phyloP scores from a whole-genome alignment of 208 protist species.

The Wallacemonas sp. region DNA sequence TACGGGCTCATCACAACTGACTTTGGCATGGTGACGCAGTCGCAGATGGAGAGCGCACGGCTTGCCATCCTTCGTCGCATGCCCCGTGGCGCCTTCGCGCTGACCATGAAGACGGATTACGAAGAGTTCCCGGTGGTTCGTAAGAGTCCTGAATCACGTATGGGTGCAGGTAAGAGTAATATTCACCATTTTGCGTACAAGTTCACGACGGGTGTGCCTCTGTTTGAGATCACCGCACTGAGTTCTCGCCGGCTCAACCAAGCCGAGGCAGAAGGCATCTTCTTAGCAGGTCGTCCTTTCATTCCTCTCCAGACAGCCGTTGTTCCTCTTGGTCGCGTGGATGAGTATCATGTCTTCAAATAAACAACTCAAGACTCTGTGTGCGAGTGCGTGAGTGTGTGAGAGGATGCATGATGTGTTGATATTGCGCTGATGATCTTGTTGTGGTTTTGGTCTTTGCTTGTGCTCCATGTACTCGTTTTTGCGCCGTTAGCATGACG shows the following conservation, averaged over 20 bases:
- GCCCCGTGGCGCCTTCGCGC: conserved; percentile 77
- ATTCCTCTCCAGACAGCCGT: conserved; percentile 89
- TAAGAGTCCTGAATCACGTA: conserved; percentile 89
- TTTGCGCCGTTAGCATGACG: too few relatives aligned
- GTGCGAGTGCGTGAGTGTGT: too few relatives aligned
- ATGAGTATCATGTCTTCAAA: conserved; percentile 91
- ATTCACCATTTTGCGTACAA: conserved; percentile 93
- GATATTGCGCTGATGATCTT: too few relatives aligned
- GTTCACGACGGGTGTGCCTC: conserved; percentile 86
- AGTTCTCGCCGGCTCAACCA: conserved; percentile 72
- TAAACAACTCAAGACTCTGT: too few relatives aligned
- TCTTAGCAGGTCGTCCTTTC: conserved; percentile 74
- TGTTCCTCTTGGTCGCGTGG: conserved; percentile 86
- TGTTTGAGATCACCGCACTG: conserved; percentile 83
- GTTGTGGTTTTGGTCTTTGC: too few relatives aligned
- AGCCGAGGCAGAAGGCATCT: conserved; percentile 90
- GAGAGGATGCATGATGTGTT: too few relatives aligned
- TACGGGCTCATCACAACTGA: conserved; percentile 87
- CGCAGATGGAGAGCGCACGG: conserved; percentile 86
- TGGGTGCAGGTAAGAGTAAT: conserved; percentile 88
- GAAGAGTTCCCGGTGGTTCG: conserved; percentile 89
- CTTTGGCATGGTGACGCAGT: conserved; percentile 91
- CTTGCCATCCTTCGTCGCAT: conserved; percentile 86
- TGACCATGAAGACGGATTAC: conserved; percentile 90
- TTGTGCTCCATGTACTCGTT: too few relatives aligned